Conservation (phyloP, 352 stramenopile genomes). For the Paralagenidium karlingii region DNA sequence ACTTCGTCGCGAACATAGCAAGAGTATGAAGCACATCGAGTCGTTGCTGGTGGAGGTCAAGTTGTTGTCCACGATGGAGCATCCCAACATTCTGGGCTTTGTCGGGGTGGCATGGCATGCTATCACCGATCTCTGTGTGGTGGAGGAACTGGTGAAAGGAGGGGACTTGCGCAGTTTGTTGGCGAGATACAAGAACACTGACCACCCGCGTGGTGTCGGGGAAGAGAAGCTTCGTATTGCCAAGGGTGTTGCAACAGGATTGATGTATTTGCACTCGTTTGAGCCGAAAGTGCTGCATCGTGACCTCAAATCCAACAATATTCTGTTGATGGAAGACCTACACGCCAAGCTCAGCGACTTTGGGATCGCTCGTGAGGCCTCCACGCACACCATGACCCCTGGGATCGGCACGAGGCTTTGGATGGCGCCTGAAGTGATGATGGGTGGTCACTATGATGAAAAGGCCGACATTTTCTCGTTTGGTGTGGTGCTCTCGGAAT, state of each 20-base stretch:
- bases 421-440: too few relatives aligned
- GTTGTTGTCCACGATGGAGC: constrained; percentile 38
- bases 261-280: constrained; percentile 51
- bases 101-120: constrained; percentile 55
- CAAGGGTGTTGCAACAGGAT: constrained; percentile 34
- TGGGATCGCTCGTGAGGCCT: constrained; percentile 1
- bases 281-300: constrained; percentile 7
- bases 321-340: constrained; percentile 19
- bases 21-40: constrained; percentile 41
- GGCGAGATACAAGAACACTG: constrained; percentile 23
- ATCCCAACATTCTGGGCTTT: constrained; percentile 48
- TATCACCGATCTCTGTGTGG: constrained; percentile 29
- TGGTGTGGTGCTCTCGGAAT: constrained; percentile 9
- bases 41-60: constrained; percentile 43
- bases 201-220: constrained; percentile 25
- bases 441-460: too few relatives aligned
- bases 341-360: constrained; percentile 73
- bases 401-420: constrained; percentile 5
- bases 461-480: too few relatives aligned
- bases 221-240: constrained; percentile 32
- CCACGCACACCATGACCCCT: constrained; percentile 6
- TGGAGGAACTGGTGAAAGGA: constrained; percentile 66
- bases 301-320: constrained; percentile 6
- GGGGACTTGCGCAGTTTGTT: constrained; percentile 53
- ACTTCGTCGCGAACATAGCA: constrained; percentile 24